Evolutionary conservation across 2,329 filamentous ascomycete species (phyloP), one percentile per base, ranked within the genome.

Genomic region (Fusarium heterosporum): DNA sequence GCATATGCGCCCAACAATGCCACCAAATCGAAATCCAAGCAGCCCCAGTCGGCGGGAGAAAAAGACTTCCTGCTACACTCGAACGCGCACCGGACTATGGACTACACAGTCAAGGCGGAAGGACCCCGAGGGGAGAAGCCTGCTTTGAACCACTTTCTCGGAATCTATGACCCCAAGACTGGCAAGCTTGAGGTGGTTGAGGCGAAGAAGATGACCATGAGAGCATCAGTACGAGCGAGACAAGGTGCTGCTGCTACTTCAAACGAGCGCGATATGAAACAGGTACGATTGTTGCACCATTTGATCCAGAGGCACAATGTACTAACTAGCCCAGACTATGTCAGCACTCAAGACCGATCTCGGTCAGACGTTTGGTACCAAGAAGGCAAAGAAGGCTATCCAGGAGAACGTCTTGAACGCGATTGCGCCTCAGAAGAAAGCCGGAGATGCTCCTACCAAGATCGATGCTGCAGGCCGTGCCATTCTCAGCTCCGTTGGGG

Each of bases 371-470:
- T 96, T 96, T 73, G 93, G 93, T 76, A 95, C 92, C 26, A 93
- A 92, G 81, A 95, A 94, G 79, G 90, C 92, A 22, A 91, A 89
- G 83, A 95, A 94, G 80, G 90, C 88, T 2, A 88, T 96, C 69
- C 83, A 85, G 28, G 86, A 89, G 55, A 83, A 86, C 66, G 88
- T 88, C 4, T 84, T 91, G 71, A 93, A 94, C 73, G 90, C 90
- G 17, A 93, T 95, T 69, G 79, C 78, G 40, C 78, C 82, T 40
- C 75, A 76, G 72, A 79, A 75, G 65, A 75, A 70, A 55, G 51
- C 57, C 2, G 71, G 69, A 36, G 73, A 77, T 22, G 76, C 74
- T 55, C 78, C 82, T n/a, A 78, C 79, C 34, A 85, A 85, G 69
- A 80, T 89, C 40, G 85, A 86, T 57, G 79, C 84, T 34, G 83